phyloP scores from a whole-genome alignment of 2,329 filamentous ascomycete genomes.

The Aureobasidium sp. region DNA sequence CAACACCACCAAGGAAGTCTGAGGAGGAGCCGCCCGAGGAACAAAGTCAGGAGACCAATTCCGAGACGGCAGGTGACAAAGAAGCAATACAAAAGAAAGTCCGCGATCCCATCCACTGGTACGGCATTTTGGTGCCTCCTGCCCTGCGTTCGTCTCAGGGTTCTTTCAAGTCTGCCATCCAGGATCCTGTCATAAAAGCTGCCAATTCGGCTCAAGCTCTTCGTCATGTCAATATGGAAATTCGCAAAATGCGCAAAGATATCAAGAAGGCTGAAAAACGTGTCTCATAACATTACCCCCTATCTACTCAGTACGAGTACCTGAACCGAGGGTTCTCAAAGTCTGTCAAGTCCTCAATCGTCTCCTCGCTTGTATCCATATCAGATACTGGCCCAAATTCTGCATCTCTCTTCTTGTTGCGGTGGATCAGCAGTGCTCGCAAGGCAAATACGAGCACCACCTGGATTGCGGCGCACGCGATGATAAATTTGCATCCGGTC shows the following conservation, averaged over 20 bases:
- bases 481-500: conserved; percentile 46
- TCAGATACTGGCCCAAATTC: conserved; percentile 19
- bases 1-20: neutral
- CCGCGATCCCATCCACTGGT: conserved; percentile 52
- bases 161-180: conserved; percentile 50
- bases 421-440: conserved; percentile 30
- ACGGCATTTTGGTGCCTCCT: conserved; percentile 46
- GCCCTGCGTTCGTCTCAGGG: conserved; percentile 51
- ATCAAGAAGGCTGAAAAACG: conserved; percentile 32
- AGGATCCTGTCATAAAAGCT: conserved; percentile 51
- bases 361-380: conserved; percentile 22
- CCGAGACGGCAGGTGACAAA: neutral
- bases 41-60: neutral
- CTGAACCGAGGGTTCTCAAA: conserved; percentile 30
- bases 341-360: conserved; percentile 33
- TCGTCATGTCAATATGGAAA: conserved; percentile 59
- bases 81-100: conserved; percentile 5
- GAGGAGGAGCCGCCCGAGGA: neutral
- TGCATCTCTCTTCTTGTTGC: conserved; percentile 36
- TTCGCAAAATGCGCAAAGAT: conserved; percentile 50
- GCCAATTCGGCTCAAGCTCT: conserved; percentile 54
- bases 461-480: conserved; percentile 41
- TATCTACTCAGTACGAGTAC: conserved; percentile 22
- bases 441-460: conserved; percentile 32
- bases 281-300: neutral